These are phyloP conservation scores for Boletus huronensis DNA, from an alignment of 768 basidiomycete species.

Conservation along the genomic window DNA sequence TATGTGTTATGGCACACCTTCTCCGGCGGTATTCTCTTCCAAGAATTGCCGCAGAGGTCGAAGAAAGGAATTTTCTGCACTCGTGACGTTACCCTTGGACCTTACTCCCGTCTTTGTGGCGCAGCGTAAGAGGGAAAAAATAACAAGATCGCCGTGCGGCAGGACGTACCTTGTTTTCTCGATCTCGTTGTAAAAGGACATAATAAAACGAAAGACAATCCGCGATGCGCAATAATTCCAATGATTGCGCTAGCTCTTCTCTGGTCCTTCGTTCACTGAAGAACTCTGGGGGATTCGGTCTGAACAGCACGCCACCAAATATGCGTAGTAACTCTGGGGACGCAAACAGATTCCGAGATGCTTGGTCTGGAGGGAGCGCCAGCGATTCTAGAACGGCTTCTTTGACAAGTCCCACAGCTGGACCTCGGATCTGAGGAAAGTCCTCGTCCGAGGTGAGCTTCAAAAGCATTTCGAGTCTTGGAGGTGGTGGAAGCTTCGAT, in stretches of 20 bases:
- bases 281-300: conserved; percentile 51
- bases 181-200: conserved; percentile 57
- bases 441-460: conserved; percentile 49
- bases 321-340: conserved; percentile 52
- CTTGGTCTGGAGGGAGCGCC: conserved; percentile 21
- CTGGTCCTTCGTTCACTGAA: conserved; percentile 38
- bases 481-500: conserved; percentile 40
- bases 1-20: conserved; percentile 23
- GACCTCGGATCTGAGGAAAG: conserved; percentile 65
- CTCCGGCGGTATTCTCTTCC: conserved; percentile 31
- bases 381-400: conserved; percentile 59
- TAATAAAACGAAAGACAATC: conserved; percentile 71
- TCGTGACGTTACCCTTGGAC: conserved; percentile 40
- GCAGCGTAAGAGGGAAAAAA: neutral
- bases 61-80: conserved; percentile 44
- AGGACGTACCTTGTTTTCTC: conserved; percentile 47
- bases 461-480: conserved; percentile 53
- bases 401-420: conserved; percentile 65
- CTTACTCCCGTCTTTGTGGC: conserved; percentile 49
- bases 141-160: neutral
- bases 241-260: conserved; percentile 48
- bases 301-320: conserved; percentile 60
- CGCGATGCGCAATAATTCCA: conserved; percentile 58
- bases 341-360: conserved; percentile 43
- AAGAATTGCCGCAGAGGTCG: conserved; percentile 41